Percentiles rank a stretch among this genome's conserved stretches.
Conservation (phyloP, 1,284 basidiomycete genomes). For the Malassezia furfur region DNA sequence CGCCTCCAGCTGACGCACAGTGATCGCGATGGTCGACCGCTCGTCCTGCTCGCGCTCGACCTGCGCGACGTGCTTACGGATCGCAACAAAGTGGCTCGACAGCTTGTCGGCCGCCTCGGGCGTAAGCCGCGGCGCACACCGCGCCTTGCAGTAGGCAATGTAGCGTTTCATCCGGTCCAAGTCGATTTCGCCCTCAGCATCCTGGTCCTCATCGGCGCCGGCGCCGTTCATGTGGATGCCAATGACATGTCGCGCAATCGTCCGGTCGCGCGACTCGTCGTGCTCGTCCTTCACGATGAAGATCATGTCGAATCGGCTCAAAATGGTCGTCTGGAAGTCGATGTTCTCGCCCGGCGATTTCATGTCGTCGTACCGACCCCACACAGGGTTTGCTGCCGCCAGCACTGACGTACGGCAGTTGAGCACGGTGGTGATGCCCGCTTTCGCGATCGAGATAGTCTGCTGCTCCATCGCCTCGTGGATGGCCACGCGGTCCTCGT, state of each 20-base stretch:
- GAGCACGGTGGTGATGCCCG: conserved; percentile 94
- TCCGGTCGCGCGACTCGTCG: conserved; percentile 83
- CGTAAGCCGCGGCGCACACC: conserved; percentile 89
- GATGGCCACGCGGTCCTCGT: conserved; percentile 96
- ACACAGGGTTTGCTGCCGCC: conserved; percentile 96
- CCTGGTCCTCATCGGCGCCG: conserved; percentile 57
- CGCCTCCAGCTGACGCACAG: conserved; percentile 94
- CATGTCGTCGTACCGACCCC: conserved; percentile 95
- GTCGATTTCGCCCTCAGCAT: conserved; percentile 76
- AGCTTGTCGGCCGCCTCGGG: conserved; percentile 91
- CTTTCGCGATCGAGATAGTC: conserved; percentile 98
- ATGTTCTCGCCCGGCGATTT: conserved; percentile 96
- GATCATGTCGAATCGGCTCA: conserved; percentile 99
- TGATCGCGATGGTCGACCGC: conserved; percentile 94
- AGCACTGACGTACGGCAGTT: conserved; percentile 93
- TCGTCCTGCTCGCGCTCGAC: conserved; percentile 96
- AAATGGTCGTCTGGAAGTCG: conserved; percentile 94
- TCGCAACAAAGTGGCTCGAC: conserved; percentile 86
- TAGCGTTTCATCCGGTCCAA: conserved; percentile 98
- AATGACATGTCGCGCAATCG: conserved; percentile 95
- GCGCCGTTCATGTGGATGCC: conserved; percentile 93
- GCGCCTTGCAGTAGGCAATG: conserved; percentile 88
- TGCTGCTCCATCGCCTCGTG: conserved; percentile 99
- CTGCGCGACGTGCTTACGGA: conserved; percentile 89
- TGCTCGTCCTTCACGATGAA: conserved; percentile 99